phyloP scores from a whole-genome alignment of 108 stramenopile species.

The Cyclotella cryptica region DNA sequence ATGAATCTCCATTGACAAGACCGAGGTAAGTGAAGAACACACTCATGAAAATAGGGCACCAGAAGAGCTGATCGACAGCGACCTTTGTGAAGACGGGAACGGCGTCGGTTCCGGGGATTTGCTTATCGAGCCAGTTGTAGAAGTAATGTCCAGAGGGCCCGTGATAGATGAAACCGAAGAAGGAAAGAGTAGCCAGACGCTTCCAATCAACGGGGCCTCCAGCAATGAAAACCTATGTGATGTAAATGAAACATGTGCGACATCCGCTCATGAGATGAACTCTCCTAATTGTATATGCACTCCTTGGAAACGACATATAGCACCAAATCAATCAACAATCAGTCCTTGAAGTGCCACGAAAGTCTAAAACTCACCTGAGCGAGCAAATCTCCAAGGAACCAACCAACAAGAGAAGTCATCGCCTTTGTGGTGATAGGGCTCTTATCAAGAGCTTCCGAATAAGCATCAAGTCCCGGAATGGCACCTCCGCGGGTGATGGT shows the following conservation, averaged over 20 bases:
- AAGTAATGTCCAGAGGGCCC: constrained; percentile 98
- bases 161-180: constrained; percentile 97
- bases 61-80: constrained; percentile 93
- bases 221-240: constrained; percentile 87
- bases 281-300: not conserved
- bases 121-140: constrained; percentile 96
- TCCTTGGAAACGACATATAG: not conserved
- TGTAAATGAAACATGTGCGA: not conserved
- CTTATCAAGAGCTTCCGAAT: constrained; percentile 92
- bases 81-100: constrained; percentile 89
- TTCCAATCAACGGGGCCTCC: constrained; percentile 93
- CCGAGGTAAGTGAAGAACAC: constrained; percentile 99
- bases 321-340: not conserved
- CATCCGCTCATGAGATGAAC: not conserved
- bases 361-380: constrained; percentile 84
- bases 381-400: constrained; percentile 95
- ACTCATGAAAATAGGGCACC: constrained; percentile 97
- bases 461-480: constrained; percentile 90
- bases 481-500: constrained; percentile 86
- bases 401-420: constrained; percentile 94
- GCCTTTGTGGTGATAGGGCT: constrained; percentile 96
- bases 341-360: constrained; percentile 2
- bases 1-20: constrained; percentile 90
- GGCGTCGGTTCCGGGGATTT: constrained; percentile 87
- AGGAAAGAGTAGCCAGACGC: constrained; percentile 92